Conservation (phyloP, 208 protist genomes). For the Tritrichomonas musculus region DNA sequence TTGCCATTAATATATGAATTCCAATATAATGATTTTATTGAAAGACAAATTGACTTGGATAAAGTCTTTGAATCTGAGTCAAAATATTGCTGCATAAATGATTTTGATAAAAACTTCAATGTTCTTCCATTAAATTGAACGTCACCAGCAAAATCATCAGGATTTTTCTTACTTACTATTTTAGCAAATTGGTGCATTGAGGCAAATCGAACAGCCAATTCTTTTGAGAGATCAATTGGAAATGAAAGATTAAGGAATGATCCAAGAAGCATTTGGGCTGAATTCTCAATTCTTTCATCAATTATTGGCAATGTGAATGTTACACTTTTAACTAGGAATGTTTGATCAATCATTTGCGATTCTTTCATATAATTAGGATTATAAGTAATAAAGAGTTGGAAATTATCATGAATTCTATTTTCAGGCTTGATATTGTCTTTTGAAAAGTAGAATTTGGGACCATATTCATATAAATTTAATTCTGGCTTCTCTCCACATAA, state of each 20-base stretch:
- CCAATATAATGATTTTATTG: not conserved
- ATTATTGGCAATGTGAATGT: not conserved
- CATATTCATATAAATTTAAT: slow-evolving; percentile 33
- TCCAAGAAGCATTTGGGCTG: not conserved
- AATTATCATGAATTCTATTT: not conserved
- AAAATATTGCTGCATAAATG: no score
- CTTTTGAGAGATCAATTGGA: not conserved
- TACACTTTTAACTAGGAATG: not conserved
- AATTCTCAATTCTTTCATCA: not conserved
- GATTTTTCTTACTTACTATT: not conserved
- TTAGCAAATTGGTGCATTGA: not conserved
- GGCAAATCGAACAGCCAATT: not conserved
- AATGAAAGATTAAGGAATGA: not conserved
- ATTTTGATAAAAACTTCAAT: not conserved
- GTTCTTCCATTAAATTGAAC: not conserved
- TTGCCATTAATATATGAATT: not conserved
- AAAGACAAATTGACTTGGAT: not conserved
- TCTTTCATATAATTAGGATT: not conserved
- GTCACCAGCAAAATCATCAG: not conserved
- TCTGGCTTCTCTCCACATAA: not conserved
- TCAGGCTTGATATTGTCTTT: not conserved
- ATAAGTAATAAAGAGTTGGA: slow-evolving; percentile 24
- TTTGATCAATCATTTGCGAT: not conserved
- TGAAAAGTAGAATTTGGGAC: not conserved
- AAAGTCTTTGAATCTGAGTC: not conserved